Evolutionary conservation across 179 eudicot genomes (phyloP).

Genomic region (Camellia oleifera): DNA sequence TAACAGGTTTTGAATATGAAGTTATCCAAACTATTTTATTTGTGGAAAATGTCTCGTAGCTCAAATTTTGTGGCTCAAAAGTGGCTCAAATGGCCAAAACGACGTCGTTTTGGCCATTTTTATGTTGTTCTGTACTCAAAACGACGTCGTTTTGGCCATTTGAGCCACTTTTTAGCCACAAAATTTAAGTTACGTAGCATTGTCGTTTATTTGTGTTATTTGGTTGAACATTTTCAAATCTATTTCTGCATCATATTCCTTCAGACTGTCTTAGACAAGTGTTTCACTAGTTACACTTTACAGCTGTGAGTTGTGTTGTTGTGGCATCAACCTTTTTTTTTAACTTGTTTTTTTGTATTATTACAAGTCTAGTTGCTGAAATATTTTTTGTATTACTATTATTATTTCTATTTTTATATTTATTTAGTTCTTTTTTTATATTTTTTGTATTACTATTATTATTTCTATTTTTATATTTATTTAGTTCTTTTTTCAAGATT

Average conservation of each 20-base stretch:
- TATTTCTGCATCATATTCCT: not conserved
- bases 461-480: not conserved
- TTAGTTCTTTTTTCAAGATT: conserved; percentile 32
- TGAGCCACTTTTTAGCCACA: too few species aligned
- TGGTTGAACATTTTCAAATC: not conserved
- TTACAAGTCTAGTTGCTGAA: not conserved
- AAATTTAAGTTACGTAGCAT: too few species aligned
- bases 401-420: too few species aligned
- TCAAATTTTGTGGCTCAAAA: too few species aligned
- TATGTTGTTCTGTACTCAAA: too few species aligned
- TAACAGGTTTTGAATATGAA: not conserved
- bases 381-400: not conserved
- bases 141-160: too few species aligned
- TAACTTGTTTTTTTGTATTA: too few species aligned
- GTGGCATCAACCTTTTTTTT: not conserved
- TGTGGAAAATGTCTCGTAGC: too few species aligned
- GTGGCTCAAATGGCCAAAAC: too few species aligned
- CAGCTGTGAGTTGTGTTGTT: not conserved
- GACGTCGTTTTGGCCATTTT: too few species aligned
- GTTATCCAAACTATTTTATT: not conserved
- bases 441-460: not conserved
- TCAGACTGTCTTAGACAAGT: not conserved
- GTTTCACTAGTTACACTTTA: not conserved
- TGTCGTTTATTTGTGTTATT: not conserved
- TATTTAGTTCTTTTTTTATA: not conserved